Base-by-base conservation (phyloP, 1,139 yeast genomes). In the Yamadazyma trypodendri region DNA sequence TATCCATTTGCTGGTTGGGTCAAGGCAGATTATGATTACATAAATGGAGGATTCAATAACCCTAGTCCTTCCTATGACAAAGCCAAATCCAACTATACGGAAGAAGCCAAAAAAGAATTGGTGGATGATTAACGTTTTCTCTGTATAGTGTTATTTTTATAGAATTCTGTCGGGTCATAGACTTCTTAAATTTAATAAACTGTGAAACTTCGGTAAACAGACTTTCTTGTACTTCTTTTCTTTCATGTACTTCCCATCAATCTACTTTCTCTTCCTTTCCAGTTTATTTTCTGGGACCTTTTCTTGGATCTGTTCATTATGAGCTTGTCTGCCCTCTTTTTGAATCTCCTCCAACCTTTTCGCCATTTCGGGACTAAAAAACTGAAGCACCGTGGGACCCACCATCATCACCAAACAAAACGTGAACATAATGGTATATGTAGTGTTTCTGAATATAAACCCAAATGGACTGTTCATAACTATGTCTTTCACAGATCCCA, bases 1-100 rank as follows among this genome's bases (percentile, higher is more conserved):
- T 82, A 82, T 52, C 89, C 89, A 20, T 82, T 82, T 58, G 75
- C 76, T 2, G 60, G 63, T 46, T 70, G 75, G 74, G 71, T 58
- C 6, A 58, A 66, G 36, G 64, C 73, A 10, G 68, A 66, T 44
- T 65, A 59, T 47, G 70, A 67, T 45, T 57, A 46, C 31, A 60
- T 58, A 23, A 62, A 64, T 44, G 80, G 80, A 3, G 77, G 77
- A 3, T 79, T 81, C 80, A 64, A 59, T 44, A 73, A 65, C 49
- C 75, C 75, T 9, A 54, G 60, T 44, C 15, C 36, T 11, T 28
- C 36, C 2, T 34, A 34, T 28, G 28, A 34, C 13, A 34, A 34
- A n/a, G 42, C 40, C 16, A 38, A 38, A 14, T 23, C 44, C 2
- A 40, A 48, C 31, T 43, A 47, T 31, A 30, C 45, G 6, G 45